A percentile compares a stretch with the other conserved stretches of the same genome.
Evolutionary conservation across 768 basidiomycete species (phyloP).

Genomic region (Russula compacta): DNA sequence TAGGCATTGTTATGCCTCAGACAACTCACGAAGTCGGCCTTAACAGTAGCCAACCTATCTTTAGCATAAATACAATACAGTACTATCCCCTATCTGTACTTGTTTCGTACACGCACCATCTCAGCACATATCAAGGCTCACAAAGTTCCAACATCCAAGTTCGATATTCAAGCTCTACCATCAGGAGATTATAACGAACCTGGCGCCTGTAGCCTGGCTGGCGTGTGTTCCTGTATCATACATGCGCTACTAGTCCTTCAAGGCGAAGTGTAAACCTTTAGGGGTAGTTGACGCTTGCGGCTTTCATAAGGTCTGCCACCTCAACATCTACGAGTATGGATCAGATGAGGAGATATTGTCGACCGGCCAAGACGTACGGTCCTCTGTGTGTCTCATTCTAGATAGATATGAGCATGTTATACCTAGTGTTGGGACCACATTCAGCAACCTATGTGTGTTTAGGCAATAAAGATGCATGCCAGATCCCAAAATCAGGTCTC

Average conservation of each 20-base stretch:
- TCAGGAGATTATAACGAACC: no score
- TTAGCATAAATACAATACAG: no score
- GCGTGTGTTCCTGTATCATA: background rate
- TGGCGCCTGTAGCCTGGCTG: no score
- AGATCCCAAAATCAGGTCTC: conserved; percentile 18
- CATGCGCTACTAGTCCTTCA: background rate
- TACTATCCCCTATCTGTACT: no score
- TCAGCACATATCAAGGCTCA: no score
- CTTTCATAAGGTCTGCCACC: conserved; percentile 17
- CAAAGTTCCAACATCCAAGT: no score
- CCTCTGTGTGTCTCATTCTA: conserved; percentile 17
- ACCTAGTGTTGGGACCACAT: background rate
- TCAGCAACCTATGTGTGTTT: background rate
- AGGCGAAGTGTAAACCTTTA: conserved; percentile 3
- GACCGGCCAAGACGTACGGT: conserved; percentile 7
- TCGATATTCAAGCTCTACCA: no score
- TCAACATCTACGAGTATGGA: conserved; percentile 9
- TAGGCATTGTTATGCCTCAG: no score
- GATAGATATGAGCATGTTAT: conserved; percentile 8
- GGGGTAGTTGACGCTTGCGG: conserved; percentile 6
- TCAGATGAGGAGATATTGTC: background rate
- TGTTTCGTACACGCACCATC: no score
- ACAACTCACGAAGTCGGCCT: no score
- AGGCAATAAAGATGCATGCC: background rate
- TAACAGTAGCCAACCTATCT: no score